phyloP scores from a whole-genome alignment of 2,329 filamentous ascomycete species.

The Botrytis pseudocinerea region DNA sequence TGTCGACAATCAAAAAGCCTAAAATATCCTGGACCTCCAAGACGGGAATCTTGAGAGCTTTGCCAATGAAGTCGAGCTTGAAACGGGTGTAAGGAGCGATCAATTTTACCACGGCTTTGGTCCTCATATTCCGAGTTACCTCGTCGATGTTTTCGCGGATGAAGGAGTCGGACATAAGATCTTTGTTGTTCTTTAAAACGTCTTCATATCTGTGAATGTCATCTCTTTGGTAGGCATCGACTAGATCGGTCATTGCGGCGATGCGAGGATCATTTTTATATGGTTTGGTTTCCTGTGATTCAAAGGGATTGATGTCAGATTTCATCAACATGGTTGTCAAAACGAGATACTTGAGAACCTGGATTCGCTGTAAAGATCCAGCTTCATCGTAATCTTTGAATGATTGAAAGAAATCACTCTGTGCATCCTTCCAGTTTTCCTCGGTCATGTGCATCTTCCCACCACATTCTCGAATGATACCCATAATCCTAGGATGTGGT shows the following conservation, averaged over 20 bases:
- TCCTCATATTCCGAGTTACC: constrained; percentile 96
- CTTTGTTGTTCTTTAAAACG: constrained; percentile 82
- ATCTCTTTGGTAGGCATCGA: constrained; percentile 93
- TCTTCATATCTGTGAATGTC: constrained; percentile 90
- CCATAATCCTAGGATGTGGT: constrained; percentile 98
- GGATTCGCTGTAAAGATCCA: constrained; percentile 91
- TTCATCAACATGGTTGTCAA: constrained; percentile 98
- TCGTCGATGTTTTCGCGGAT: constrained; percentile 99
- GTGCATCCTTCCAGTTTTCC: constrained; percentile 97
- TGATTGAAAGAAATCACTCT: constrained; percentile 97
- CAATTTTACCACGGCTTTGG: constrained; percentile 88
- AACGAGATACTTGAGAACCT: constrained; percentile 95
- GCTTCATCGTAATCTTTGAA: constrained; percentile 99
- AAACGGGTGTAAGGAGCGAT: constrained; percentile 95
- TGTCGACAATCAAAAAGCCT: constrained; percentile 90
- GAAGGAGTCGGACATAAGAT: constrained; percentile 87
- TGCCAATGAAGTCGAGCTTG: constrained; percentile 82
- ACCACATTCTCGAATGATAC: constrained; percentile 96
- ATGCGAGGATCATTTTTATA: constrained; percentile 96
- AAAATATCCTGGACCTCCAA: constrained; percentile 92
- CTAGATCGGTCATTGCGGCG: constrained; percentile 93
- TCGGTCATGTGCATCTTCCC: constrained; percentile 99
- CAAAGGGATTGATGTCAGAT: constrained; percentile 97
- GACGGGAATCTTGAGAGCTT: constrained; percentile 81
- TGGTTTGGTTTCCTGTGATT: constrained; percentile 97